phyloP scores from a whole-genome alignment of 1,139 yeast genomes.

The Saccharomycopsis crataegensis region DNA sequence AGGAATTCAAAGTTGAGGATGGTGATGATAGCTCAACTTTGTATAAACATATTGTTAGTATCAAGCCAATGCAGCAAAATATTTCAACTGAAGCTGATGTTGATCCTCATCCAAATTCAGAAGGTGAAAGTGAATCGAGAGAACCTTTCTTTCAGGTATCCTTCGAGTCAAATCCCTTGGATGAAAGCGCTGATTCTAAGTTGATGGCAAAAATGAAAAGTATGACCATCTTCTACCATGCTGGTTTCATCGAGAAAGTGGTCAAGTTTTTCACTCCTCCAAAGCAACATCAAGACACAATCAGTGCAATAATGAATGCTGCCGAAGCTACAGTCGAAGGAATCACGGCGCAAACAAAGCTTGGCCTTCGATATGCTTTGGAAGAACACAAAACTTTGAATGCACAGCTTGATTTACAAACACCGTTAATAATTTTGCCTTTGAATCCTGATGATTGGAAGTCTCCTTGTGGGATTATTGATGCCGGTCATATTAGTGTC shows the following conservation, averaged over 20 bases:
- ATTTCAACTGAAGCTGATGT: slow-evolving; percentile 25
- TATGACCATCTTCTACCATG: slow-evolving; percentile 85
- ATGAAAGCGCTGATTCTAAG: slow-evolving; percentile 73
- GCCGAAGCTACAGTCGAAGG: slow-evolving; percentile 96
- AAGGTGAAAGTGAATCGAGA: slow-evolving; percentile 54
- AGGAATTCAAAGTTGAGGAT: slow-evolving; percentile 81
- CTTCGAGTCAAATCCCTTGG: slow-evolving; percentile 82
- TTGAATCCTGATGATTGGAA: slow-evolving; percentile 71
- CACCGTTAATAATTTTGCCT: slow-evolving; percentile 89
- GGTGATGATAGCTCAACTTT: slow-evolving; percentile 62
- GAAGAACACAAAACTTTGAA: slow-evolving; percentile 91
- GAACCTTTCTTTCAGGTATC: slow-evolving; percentile 75
- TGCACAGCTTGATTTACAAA: slow-evolving; percentile 80
- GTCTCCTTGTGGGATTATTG: slow-evolving; percentile 85
- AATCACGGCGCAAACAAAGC: slow-evolving; percentile 77
- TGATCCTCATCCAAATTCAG: slow-evolving; percentile 59
- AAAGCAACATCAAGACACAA: slow-evolving; percentile 74
- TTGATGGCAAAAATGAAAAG: slow-evolving; percentile 71
- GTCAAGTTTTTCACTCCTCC: slow-evolving; percentile 80
- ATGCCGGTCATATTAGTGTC: slow-evolving; percentile 92
- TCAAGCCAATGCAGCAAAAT: slow-evolving; percentile 48
- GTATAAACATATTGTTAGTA: slow-evolving; percentile 84
- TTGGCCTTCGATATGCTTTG: slow-evolving; percentile 87
- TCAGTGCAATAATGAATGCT: slow-evolving; percentile 87
- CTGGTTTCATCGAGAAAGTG: slow-evolving; percentile 69